Conservation (phyloP, 2,329 filamentous ascomycete species). For the Exserohilum rostratum region DNA sequence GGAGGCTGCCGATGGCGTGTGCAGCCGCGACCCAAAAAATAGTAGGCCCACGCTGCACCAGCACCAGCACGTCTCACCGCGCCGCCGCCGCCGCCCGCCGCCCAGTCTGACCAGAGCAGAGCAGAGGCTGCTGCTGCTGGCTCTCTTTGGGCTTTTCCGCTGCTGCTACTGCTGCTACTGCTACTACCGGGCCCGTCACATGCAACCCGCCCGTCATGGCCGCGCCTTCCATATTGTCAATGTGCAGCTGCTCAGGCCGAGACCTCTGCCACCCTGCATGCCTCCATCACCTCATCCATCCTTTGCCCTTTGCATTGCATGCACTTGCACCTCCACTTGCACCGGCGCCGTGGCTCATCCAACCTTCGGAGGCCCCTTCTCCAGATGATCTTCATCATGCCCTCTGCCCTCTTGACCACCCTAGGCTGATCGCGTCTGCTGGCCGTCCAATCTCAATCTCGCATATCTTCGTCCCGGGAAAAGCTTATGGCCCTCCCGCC, state of each 20-base stretch:
- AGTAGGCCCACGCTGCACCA: no score
- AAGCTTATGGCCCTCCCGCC: conserved; percentile 12
- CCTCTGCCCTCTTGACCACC: neutral
- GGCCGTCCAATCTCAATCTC: neutral
- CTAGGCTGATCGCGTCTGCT: neutral
- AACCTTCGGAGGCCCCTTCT: neutral
- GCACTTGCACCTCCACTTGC: no score
- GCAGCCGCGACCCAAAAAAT: neutral
- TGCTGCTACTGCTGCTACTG: no score
- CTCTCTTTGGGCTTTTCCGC: no score
- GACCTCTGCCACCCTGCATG: neutral
- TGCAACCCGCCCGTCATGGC: no score
- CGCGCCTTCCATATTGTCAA: conserved; percentile 1
- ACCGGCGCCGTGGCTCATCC: no score
- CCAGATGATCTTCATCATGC: conserved; percentile 1
- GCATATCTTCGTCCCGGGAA: conserved; percentile 7
- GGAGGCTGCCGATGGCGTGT: conserved; percentile 15
- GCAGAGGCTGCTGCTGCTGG: no score
- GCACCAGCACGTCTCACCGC: conserved; percentile 3
- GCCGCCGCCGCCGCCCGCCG: no score
- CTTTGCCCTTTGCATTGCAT: no score
- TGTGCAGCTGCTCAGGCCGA: conserved; percentile 1
- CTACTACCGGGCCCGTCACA: neutral
- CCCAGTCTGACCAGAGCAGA: no score
- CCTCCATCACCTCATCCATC: no score